Evolutionary conservation across 2,329 filamentous ascomycete genomes (phyloP).

Genomic region (Cordyceps sp.): DNA sequence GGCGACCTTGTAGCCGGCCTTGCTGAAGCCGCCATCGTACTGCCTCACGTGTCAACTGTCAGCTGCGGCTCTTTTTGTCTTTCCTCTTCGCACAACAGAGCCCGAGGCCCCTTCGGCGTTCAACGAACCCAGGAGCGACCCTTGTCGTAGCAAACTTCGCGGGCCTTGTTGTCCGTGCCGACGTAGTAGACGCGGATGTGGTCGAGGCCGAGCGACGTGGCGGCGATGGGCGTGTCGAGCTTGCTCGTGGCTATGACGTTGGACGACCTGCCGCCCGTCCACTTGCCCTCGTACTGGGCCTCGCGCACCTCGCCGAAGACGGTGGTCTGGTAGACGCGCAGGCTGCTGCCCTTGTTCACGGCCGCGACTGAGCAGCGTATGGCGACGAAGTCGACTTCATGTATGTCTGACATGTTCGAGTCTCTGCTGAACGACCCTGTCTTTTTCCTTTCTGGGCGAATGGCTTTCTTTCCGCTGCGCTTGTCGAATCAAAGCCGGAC

Average conservation of each 20-base stretch:
- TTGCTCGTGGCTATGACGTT: neutral
- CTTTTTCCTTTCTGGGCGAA: too few species aligned
- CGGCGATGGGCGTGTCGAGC: neutral
- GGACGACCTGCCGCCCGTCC: conserved; percentile 1
- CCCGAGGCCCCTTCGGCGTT: too few species aligned
- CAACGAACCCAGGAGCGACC: too few species aligned
- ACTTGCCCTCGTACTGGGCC: conserved; percentile 1
- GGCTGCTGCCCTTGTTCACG: neutral
- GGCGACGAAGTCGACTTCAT: too few species aligned
- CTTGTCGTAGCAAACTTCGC: neutral
- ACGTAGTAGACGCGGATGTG: conserved; percentile 1
- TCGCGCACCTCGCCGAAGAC: neutral
- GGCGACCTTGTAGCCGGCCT: neutral
- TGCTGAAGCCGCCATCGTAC: neutral
- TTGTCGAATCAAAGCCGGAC: too few species aligned
- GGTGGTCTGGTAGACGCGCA: neutral
- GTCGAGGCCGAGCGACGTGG: neutral
- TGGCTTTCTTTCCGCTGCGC: too few species aligned
- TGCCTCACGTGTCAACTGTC: too few species aligned
- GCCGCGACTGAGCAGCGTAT: too few species aligned
- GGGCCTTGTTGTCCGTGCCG: neutral
- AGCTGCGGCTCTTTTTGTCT: too few species aligned
- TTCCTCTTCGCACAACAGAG: too few species aligned
- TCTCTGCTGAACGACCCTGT: too few species aligned
- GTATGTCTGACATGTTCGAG: too few species aligned